Evolutionary conservation across 768 basidiomycete species (phyloP).

Genomic region (Tulasnella sp.): DNA sequence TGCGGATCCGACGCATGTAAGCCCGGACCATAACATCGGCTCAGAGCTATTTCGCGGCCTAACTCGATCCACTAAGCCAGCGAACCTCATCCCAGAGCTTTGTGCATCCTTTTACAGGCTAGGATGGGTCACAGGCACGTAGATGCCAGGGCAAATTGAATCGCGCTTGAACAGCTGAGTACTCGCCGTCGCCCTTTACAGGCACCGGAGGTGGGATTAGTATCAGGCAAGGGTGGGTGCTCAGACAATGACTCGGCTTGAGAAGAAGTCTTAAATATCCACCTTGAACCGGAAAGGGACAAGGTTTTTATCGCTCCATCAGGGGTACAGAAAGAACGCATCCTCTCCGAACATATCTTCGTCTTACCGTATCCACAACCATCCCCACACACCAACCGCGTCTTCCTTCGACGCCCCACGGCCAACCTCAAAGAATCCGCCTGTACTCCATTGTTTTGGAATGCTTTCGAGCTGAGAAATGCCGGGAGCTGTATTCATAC

Average conservation of each 20-base stretch:
- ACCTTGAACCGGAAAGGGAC: slow-evolving; percentile 35
- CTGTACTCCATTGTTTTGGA: slow-evolving; percentile 89
- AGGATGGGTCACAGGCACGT: slow-evolving; percentile 90
- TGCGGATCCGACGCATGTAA: slow-evolving; percentile 7
- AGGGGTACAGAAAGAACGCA: slow-evolving; percentile 85
- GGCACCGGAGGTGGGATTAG: slow-evolving; percentile 47
- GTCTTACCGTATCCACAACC: slow-evolving; percentile 70
- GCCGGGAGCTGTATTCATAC: slow-evolving; percentile 88
- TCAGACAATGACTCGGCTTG: not conserved
- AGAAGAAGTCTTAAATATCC: not conserved
- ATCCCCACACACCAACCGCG: slow-evolving; percentile 51
- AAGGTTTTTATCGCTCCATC: slow-evolving; percentile 81
- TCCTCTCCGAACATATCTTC: slow-evolving; percentile 73
- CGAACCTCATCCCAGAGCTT: slow-evolving; percentile 82
- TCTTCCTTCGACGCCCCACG: slow-evolving; percentile 67
- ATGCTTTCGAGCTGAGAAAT: slow-evolving; percentile 67
- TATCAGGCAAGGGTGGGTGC: slow-evolving; percentile 53
- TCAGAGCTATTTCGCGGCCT: not conserved
- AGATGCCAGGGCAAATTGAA: slow-evolving; percentile 30
- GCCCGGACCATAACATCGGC: not conserved
- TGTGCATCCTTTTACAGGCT: slow-evolving; percentile 76
- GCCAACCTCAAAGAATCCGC: slow-evolving; percentile 70
- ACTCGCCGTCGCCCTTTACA: not conserved
- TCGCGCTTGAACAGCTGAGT: not conserved
- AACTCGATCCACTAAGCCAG: slow-evolving; percentile 44